Base-by-base conservation (phyloP, 306 rosid species). In the Morella rubra region DNA sequence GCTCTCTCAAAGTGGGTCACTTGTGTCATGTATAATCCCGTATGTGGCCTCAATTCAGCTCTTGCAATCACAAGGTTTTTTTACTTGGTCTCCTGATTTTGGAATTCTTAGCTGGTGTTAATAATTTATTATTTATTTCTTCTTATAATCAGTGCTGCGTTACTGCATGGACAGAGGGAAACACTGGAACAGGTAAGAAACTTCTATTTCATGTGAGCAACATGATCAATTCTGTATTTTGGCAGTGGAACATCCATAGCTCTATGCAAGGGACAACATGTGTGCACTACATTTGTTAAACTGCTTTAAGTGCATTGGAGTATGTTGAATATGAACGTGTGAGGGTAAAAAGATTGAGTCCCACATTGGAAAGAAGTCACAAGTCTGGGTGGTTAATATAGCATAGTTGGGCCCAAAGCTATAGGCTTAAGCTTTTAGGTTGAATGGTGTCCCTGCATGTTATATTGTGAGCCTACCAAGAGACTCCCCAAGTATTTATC, bases 11-110 rank as follows among this genome's bases (percentile, higher is more conserved):
- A 85, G 89, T 82, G 79, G 90, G 73, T 86, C 85, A 56, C 77
- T 91, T 55, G 91, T 96, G 73, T 89, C 97, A n/a, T 87, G 85
- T 73, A 90, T 95, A 75, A 82, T 90, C 80, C 99, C 99, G 97
- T 95, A 91, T 50, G 99, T 85, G 75, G 67, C 84, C 75, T 78
- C 45, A 58, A 59, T 44, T 75, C 85, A 66, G 82, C 70, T 78
- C 66, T 76, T 55, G 76, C 74, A 76, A 81, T 74, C 45, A 60
- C 32, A 4, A 32, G 64, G 55, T 71, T 70, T 81, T 14, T 49
- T 22, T 24, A 19, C 69, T 14, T 42, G 49, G 54, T 73, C 69
- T 41, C 61, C 32, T 32, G 37, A 10, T 67, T 20, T 49, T 60
- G 44, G 80, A 73, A 73, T 81, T 41, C 79, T 32, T 41, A 49